Conservation (phyloP, 2,329 filamentous ascomycete species). For the Ilyonectria destructans region DNA sequence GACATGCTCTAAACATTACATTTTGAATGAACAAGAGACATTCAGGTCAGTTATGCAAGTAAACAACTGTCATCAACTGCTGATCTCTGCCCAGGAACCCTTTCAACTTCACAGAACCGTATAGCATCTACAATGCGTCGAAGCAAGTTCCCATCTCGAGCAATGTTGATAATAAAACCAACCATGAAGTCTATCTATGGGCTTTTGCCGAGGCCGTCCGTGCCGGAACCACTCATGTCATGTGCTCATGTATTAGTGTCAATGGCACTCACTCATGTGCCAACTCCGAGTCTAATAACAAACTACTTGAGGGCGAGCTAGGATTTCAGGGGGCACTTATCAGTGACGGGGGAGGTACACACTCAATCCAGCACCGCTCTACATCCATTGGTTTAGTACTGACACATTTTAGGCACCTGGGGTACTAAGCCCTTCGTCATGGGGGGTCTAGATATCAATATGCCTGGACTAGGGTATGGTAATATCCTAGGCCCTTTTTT, state of each 20-base stretch:
- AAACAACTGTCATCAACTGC: constrained; percentile 69
- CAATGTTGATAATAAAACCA: constrained; percentile 34
- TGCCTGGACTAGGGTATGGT: background rate
- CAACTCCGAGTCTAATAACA: background rate
- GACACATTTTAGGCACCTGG: background rate
- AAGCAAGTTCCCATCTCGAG: background rate
- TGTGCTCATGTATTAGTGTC: constrained; percentile 80
- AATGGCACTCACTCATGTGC: background rate
- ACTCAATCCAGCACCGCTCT: too few species aligned
- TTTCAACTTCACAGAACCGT: background rate
- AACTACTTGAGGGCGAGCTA: background rate
- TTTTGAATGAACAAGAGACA: constrained; percentile 70
- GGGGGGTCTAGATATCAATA: background rate
- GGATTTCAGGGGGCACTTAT: background rate
- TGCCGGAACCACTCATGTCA: constrained; percentile 83
- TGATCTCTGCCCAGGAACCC: background rate
- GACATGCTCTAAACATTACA: constrained; percentile 67
- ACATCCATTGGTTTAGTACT: background rate
- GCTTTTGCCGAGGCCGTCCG: constrained; percentile 83
- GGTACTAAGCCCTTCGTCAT: background rate
- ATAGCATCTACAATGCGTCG: background rate
- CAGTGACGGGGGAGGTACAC: background rate
- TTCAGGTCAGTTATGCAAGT: constrained; percentile 77
- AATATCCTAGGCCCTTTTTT: background rate
- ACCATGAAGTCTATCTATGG: constrained; percentile 82